Evolutionary conservation across 208 protist genomes (phyloP), one percentile per base, ranked within the genome.

Genomic region (Angomonas deanei): DNA sequence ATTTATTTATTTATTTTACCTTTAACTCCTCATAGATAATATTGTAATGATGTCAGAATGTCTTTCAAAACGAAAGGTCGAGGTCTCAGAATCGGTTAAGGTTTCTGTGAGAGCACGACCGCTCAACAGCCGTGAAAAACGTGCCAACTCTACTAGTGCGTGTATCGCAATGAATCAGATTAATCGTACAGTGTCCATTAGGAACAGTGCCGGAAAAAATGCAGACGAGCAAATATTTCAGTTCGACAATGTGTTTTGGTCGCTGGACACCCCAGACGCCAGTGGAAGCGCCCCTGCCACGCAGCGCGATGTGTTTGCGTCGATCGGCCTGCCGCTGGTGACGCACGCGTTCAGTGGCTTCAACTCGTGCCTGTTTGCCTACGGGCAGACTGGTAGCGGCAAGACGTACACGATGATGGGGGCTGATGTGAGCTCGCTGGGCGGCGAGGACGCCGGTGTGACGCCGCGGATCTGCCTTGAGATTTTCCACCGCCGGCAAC

Each of bases 351-450:
- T 88, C 59, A 63, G 61, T 36, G 85, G 85, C 15, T 92, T 80
- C 74, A 85, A 92, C 70, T 72, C 62, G 26, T 87, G 76, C 42
- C 64, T 87, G 27, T 87, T 87, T 62, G 76, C 81, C 23, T 87
- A 87, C 56, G 81, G 81, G 30, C 76, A 84, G 64, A 84, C 77
- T 19, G 76, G 76, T 13, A 84, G 78, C 61, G 92, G 82, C 15
- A 92, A 92, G 62, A 89, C 82, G 30, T 84, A 90, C 71, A 87
- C 80, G 24, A 87, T 92, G 73, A 82, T 89, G 68, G 85, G 85
- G 28, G 71, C 58, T 17, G 61, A 74, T 55, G 61, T 68, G 57
- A 66, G 13, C 54, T 48, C 65, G 39, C 33, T 80, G 0, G 54
- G 53, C 47, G 66, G 58, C 32, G 73, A 60, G 36, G 77, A 76